These are phyloP conservation scores for Aspergillus novofumigatus DNA, from an alignment of 2,329 filamentous ascomycete genomes.

Conservation along the genomic window DNA sequence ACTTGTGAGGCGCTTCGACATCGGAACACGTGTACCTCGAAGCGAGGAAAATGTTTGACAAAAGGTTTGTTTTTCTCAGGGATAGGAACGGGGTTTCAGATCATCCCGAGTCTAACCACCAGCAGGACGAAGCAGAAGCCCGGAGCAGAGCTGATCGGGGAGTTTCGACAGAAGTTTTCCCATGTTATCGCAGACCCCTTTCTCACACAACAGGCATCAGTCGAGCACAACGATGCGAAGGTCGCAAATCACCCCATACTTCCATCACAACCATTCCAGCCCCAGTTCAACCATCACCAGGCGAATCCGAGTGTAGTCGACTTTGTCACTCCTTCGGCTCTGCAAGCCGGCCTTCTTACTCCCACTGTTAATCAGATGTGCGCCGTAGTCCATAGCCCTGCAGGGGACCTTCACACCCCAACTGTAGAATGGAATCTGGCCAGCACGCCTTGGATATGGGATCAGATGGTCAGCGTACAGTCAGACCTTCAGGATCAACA, in stretches of 20 bases:
- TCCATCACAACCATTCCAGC: neutral
- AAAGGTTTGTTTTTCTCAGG: neutral
- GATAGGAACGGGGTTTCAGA: neutral
- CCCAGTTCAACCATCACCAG: neutral
- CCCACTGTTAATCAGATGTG: slow-evolving; percentile 1
- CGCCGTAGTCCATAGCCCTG: slow-evolving; percentile 3
- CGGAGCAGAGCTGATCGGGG: neutral
- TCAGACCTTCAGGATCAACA: neutral
- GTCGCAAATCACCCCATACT: neutral
- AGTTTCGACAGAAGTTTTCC: neutral
- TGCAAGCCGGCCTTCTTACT: neutral
- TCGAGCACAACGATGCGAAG: neutral
- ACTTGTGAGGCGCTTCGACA: neutral
- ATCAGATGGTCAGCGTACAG: neutral
- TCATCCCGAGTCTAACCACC: neutral
- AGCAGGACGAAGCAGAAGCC: neutral
- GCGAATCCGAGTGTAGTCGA: neutral
- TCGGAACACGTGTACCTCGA: neutral
- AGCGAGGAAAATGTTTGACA: neutral
- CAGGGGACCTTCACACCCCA: slow-evolving; percentile 4
- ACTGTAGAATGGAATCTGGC: neutral
- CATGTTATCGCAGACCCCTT: neutral
- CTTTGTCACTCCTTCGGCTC: neutral
- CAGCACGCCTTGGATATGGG: neutral
- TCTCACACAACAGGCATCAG: neutral